Evolutionary conservation across 2,329 filamentous ascomycete species (phyloP), one percentile per base, ranked within the genome.

Genomic region (Penicillium sp.): DNA sequence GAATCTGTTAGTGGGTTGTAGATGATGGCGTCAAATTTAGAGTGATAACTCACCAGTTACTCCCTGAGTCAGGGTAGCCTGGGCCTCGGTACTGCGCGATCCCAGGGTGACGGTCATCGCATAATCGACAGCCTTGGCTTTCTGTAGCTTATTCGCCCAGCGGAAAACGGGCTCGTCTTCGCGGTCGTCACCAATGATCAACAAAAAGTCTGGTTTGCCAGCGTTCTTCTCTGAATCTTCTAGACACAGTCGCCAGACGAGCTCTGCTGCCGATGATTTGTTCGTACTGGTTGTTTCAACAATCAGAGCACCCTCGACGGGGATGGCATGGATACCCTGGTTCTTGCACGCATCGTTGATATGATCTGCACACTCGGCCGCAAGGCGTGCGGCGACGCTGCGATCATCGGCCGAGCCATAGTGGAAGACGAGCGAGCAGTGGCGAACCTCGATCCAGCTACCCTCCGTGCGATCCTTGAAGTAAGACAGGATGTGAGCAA

Each of bases 91-190:
- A 77, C 93, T 97, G 64, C 93, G 86, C 71, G 85, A 91, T 54
- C 93, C 93, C 38, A 98, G 81, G 65, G 91, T 96, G 25, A 97
- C 93, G 2, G 93, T 97, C 63, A 90, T 87, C 4, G 95, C 91
- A 58, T 92, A 83, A 53, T 87, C 79, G 46, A 93, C 83, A 2
- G 79, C 78, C 19, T 84, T 83, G 8, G 84, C 79, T 3, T 84
- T 82, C 25, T 83, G 83, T 11, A 97, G 80, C 52, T 86, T 83
- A 78, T 97, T 97, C 19, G 94, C 95, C 94, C 95, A 98, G 64
- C 89, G 89, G 80, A 97, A 98, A 22, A 97, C 90, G 68, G 92
- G 90, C 73, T 98, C 94, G 67, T 98, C 95, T 68, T 97, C 94
- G 35, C 94, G 88, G 45, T 93, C 92, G 71, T 97, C 93, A 40